Base-by-base conservation (phyloP, 495 filamentous ascomycete species). In the Friedmanniomyces simplex region DNA sequence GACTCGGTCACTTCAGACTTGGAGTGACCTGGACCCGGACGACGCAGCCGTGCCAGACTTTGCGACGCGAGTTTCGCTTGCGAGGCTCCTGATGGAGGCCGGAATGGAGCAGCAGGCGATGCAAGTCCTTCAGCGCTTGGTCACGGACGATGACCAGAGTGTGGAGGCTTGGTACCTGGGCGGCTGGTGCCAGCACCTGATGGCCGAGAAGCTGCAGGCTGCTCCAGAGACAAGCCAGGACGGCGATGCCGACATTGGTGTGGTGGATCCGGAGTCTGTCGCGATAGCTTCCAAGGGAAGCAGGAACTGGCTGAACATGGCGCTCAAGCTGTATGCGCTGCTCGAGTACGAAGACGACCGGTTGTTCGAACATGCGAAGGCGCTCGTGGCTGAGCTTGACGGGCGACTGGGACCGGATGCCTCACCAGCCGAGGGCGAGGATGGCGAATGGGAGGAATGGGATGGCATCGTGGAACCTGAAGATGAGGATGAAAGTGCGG, bases 151-250 rank as follows among this genome's bases (percentile, higher is more conserved):
- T 61, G 94, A 99, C 68, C 77, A 82, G 60, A 89, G 91, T 70
- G 88, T 96, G 12, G 94, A 99, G 70, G 87, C 86, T 1, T 95
- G 89, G 90, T 99, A 99, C 73, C 75, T 97, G 2, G 91, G 94
- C 32, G 94, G 94, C 11, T 99, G 91, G 86, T 86, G 86, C 55
- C 76, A 89, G 56, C 87, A 88, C 66, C 76, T 93, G 54, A 72
- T 86, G 55, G 89, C 87, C 0, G 82, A 79, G 66, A 71, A 61
- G 39, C 28, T 55, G 39, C 55, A 57, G 21, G 46, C 37, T 12
- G 37, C 13, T 20, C 18, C 39, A 51, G 48, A 37, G 22, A 45
- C 55, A 10, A 25, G 20, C 18, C 66, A 67, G 51, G 59, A 41
- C 22, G 47, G 47, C 41, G 68, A 68, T n/a, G 72, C 66, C 37